These are phyloP conservation scores for Fraxinus floribunda DNA, from an alignment of 305 asterid genomes.

Conservation along the genomic window DNA sequence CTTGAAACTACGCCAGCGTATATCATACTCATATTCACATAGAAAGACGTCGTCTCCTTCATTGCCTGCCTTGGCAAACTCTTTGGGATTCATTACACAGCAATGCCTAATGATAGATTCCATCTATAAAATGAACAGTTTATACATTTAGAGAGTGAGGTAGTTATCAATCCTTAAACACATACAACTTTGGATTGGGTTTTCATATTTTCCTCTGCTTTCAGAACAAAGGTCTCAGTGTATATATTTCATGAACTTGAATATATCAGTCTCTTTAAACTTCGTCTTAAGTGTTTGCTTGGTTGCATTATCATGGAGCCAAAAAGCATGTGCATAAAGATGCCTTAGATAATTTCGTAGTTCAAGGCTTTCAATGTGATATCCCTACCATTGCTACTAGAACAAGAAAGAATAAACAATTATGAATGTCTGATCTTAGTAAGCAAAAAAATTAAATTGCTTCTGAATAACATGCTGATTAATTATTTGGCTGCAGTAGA, in stretches of 20 bases:
- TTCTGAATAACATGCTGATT: not conserved
- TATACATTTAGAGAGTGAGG: constrained; percentile 4
- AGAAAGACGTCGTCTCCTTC: constrained; percentile 93
- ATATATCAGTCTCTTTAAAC: not conserved
- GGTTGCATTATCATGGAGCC: not conserved
- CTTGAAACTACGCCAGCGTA: constrained; percentile 84
- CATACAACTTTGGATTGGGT: not conserved
- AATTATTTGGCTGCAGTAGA: not conserved
- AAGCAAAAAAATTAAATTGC: not conserved
- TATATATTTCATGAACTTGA: not conserved
- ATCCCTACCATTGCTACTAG: not conserved
- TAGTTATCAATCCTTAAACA: constrained; percentile 14
- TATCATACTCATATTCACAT: constrained; percentile 89
- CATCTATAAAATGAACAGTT: constrained; percentile 54
- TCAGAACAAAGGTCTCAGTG: not conserved
- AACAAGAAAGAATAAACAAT: not conserved
- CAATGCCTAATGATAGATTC: constrained; percentile 84
- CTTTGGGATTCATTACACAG: constrained; percentile 69
- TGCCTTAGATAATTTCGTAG: not conserved
- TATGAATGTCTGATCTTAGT: not conserved
- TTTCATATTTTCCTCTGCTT: not conserved
- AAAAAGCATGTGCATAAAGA: not conserved
- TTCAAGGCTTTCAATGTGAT: not conserved
- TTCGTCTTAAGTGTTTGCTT: not conserved
- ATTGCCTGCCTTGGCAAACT: constrained; percentile 60